phyloP scores from a whole-genome alignment of 2,329 filamentous ascomycete species.

The Colletotrichum zoysiae region DNA sequence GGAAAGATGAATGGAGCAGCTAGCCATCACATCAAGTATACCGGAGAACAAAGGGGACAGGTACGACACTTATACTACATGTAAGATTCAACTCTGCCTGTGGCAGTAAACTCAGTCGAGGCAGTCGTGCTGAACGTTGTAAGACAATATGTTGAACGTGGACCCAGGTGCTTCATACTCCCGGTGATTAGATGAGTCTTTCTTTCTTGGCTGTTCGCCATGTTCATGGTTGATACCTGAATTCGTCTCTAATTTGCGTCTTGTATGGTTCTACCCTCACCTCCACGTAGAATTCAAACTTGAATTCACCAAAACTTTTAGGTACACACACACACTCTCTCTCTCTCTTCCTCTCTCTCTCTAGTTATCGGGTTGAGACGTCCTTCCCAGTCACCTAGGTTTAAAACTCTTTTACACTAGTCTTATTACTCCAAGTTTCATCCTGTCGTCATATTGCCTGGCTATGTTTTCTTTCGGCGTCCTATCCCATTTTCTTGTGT shows the following conservation, averaged over 20 bases:
- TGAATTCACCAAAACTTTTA: background rate
- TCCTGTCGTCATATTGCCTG: background rate
- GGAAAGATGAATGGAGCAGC: background rate
- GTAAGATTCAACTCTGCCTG: background rate
- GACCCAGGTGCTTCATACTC: too few relatives aligned
- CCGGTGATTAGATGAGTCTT: background rate
- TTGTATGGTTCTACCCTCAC: background rate
- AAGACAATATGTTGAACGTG: too few relatives aligned
- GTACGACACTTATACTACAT: background rate
- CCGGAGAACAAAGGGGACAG: background rate
- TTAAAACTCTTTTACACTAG: too few relatives aligned
- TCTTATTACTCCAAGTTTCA: background rate
- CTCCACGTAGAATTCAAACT: background rate
- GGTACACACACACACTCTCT: too few relatives aligned
- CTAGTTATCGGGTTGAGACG: accelerated
- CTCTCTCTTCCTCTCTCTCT: background rate
- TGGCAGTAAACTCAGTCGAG: background rate
- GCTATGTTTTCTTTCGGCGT: background rate
- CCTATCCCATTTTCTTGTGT: background rate
- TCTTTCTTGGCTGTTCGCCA: background rate
- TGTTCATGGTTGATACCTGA: background rate
- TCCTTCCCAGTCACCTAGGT: background rate
- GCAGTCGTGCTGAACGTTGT: background rate
- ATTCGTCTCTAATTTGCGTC: background rate
- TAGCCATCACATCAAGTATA: background rate